Evolutionary conservation across 2,329 filamentous ascomycete species (phyloP).

Genomic region (Aspergillus chevalieri): DNA sequence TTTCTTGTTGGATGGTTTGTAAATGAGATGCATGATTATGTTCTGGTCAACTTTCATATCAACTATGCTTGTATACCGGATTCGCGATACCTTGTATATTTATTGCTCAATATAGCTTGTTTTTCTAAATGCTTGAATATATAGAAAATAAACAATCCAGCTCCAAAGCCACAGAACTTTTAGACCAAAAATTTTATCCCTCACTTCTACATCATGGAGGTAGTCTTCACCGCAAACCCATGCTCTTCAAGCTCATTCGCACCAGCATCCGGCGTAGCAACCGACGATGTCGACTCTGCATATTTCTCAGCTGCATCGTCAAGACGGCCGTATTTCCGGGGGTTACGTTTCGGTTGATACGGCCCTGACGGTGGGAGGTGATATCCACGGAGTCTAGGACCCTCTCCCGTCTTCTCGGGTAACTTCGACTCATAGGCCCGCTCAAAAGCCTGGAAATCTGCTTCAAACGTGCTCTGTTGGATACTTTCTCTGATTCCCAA

Average conservation of each 20-base stretch:
- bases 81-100: neutral
- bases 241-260: constrained; percentile 49
- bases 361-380: constrained; percentile 67
- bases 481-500: constrained; percentile 61
- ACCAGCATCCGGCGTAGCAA: constrained; percentile 46
- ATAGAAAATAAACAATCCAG: neutral
- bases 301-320: constrained; percentile 44
- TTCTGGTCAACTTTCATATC: neutral
- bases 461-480: constrained; percentile 47
- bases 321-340: constrained; percentile 59
- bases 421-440: constrained; percentile 63
- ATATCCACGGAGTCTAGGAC: constrained; percentile 73
- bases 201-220: neutral
- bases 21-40: neutral
- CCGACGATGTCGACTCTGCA: constrained; percentile 45
- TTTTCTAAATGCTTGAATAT: neutral
- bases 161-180: neutral
- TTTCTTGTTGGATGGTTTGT: neutral
- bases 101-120: neutral
- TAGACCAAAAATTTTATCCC: neutral
- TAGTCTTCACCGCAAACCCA: constrained; percentile 49
- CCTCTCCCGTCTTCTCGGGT: constrained; percentile 66
- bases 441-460: constrained; percentile 56
- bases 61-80: neutral
- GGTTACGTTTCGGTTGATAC: constrained; percentile 60